Percentiles rank a stretch among this genome's conserved stretches.
These are phyloP conservation scores for Vanrija humicola DNA, from an alignment of 1,284 basidiomycete genomes.

Conservation along the genomic window DNA sequence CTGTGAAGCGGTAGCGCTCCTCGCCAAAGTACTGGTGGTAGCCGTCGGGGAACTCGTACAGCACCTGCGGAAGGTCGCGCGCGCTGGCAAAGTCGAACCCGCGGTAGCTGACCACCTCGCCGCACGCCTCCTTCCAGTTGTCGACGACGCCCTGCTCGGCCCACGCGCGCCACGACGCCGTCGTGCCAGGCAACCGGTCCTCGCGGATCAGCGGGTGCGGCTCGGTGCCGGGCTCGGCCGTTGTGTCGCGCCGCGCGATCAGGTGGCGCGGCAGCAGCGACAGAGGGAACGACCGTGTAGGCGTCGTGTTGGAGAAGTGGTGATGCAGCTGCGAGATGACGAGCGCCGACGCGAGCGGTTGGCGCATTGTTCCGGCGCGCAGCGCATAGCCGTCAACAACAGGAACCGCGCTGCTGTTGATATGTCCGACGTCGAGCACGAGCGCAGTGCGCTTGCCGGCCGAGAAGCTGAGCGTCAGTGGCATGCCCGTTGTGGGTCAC, in stretches of 20 bases:
- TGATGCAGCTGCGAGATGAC: slow-evolving; percentile 44
- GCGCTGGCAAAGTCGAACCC: slow-evolving; percentile 41
- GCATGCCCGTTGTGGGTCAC: slow-evolving; percentile 36
- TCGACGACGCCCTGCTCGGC: slow-evolving; percentile 83
- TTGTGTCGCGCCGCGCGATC: slow-evolving; percentile 65
- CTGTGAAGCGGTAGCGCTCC: slow-evolving; percentile 79
- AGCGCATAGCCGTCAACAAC: slow-evolving; percentile 98
- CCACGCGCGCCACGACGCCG: slow-evolving; percentile 74
- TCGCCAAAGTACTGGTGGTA: slow-evolving; percentile 79
- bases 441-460: slow-evolving; percentile 94
- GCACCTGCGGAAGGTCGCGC: slow-evolving; percentile 28
- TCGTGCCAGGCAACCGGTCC: slow-evolving; percentile 68
- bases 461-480: slow-evolving; percentile 64
- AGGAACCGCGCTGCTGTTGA: slow-evolving; percentile 84
- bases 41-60: slow-evolving; percentile 94
- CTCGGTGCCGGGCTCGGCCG: slow-evolving; percentile 60
- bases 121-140: slow-evolving; percentile 87
- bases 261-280: slow-evolving; percentile 70
- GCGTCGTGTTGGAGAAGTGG: slow-evolving; percentile 34
- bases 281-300: slow-evolving; percentile 33
- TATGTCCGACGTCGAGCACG: slow-evolving; percentile 88
- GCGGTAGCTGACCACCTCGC: slow-evolving; percentile 58
- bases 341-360: slow-evolving; percentile 45
- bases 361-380: slow-evolving; percentile 61
- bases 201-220: slow-evolving; percentile 68